Evolutionary conservation across 768 basidiomycete genomes (phyloP), one percentile per base, ranked within the genome.

Genomic region (Polyporus arcularius): DNA sequence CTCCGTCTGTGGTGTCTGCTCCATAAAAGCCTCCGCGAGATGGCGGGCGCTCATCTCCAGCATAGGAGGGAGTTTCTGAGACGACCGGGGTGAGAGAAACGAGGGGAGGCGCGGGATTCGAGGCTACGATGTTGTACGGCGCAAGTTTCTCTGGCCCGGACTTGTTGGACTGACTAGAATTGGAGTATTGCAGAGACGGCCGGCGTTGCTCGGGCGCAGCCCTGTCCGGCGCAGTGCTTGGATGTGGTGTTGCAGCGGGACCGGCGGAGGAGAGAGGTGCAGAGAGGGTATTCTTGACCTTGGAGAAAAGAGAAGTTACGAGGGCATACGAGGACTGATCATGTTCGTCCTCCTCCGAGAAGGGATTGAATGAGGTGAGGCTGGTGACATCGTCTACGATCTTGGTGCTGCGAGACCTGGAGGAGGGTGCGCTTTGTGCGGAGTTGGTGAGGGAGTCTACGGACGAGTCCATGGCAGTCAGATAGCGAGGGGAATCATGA

Each of bases 311-410:
- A 21, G 89, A 90, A 0, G 90, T 86, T 59, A 94, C 88, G 56
- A 94, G 79, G 7, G 90, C 87, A 71, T 92, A 93, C 15, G 90
- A 93, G 8, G 91, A 89, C 67, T 91, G 88, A 65, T 94, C 92
- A 70, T 92, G 85, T 73, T 94, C 93, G 70, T 94, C 92, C 71
- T 95, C 94, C 70, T 93, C 91, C n/a, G 90, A 86, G 77, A 94
- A 95, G 6, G 92, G 92, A 71, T 94, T 94, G 80, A 90, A 93
- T 52, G 90, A 90, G 31, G 94, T 95, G 58, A 95, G 76, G 69
- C 86, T 85, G 47, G 82, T 81, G 46, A 87, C 81, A 78, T 91
- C 91, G 53, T 87, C 79, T 18, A 63, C 72, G 9, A 77, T 72
- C 67, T 81, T 86, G 35, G 82, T 81, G 72, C 80, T 86, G 65